Conservation (phyloP, 306 rosid species). For the Inga laurina region DNA sequence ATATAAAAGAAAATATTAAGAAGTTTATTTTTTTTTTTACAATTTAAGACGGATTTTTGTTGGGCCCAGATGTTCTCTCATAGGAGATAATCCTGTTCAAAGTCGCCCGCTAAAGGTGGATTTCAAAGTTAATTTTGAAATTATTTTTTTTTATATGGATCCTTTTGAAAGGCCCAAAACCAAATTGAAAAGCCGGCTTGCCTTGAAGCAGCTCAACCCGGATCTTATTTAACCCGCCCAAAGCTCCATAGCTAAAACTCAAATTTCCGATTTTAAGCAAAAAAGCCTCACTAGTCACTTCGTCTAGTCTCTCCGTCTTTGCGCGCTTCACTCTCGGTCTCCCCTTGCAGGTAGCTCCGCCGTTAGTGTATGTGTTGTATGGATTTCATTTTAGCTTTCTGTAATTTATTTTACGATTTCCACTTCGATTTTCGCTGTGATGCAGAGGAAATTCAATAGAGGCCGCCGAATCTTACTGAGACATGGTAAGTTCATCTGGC, state of each 20-base stretch:
- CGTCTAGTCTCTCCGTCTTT: neutral
- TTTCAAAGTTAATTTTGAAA: neutral
- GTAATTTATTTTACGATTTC: neutral
- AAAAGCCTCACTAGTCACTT: neutral
- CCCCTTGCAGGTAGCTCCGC: neutral
- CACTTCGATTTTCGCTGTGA: neutral
- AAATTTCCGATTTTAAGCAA: neutral
- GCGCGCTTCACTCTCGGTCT: neutral
- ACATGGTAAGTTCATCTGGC: conserved; percentile 38
- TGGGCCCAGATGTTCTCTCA: too few species aligned
- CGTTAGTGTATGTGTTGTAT: neutral
- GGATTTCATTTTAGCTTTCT: neutral
- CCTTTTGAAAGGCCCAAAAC: too few species aligned
- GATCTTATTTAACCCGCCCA: neutral
- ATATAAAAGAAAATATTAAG: too few species aligned
- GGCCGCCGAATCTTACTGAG: conserved; percentile 8
- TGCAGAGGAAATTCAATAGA: neutral
- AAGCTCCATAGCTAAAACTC: neutral
- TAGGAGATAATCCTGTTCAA: too few species aligned
- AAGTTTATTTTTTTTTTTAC: too few species aligned
- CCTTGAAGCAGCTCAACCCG: too few species aligned
- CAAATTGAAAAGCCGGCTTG: too few species aligned
- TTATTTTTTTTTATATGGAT: too few species aligned
- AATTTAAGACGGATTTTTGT: too few species aligned
- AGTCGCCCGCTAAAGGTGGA: too few species aligned